Percentiles rank a stretch among this genome's conserved stretches.
These are phyloP conservation scores for Cyberlindnera saturnus DNA, from an alignment of 805 yeast genomes.

Conservation along the genomic window DNA sequence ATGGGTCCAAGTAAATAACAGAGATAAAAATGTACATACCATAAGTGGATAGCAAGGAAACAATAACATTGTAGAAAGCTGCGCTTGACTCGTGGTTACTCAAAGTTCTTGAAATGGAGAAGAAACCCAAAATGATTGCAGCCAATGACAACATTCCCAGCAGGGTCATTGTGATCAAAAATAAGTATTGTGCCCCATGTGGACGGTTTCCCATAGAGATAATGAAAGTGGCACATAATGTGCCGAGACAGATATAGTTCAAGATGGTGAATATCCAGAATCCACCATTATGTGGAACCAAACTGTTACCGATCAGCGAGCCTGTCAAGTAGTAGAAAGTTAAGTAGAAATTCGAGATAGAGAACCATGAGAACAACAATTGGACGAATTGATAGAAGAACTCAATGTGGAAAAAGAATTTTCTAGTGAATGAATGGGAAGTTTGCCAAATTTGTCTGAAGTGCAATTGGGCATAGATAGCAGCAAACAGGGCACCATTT, in stretches of 20 bases:
- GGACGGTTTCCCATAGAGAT: constrained; percentile 97
- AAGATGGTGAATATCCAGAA: constrained; percentile 76
- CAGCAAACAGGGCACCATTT: constrained; percentile 97
- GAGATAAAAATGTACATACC: constrained; percentile 85
- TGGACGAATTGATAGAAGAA: constrained; percentile 82
- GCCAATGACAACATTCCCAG: constrained; percentile 76
- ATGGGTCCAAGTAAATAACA: constrained; percentile 83
- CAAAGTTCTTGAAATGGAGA: constrained; percentile 61
- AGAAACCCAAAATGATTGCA: constrained; percentile 76
- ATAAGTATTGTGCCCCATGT: constrained; percentile 84
- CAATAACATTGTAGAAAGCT: constrained; percentile 68
- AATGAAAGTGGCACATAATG: constrained; percentile 80
- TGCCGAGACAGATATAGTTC: constrained; percentile 79
- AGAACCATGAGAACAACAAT: constrained; percentile 83
- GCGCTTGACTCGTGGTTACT: constrained; percentile 28
- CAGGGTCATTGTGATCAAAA: constrained; percentile 63
- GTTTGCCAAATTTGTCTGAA: constrained; percentile 86
- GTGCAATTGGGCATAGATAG: constrained; percentile 80
- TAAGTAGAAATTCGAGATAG: constrained; percentile 85
- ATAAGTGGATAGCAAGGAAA: constrained; percentile 84
- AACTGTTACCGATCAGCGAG: constrained; percentile 49
- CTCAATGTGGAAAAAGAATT: constrained; percentile 77
- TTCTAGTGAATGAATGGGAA: constrained; percentile 75
- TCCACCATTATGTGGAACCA: constrained; percentile 67
- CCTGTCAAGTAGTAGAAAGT: constrained; percentile 93